A percentile compares a stretch with the other conserved stretches of the same genome.
phyloP scores from a whole-genome alignment of 1,284 basidiomycete genomes.

The Rhodotorula mucilaginosa region DNA sequence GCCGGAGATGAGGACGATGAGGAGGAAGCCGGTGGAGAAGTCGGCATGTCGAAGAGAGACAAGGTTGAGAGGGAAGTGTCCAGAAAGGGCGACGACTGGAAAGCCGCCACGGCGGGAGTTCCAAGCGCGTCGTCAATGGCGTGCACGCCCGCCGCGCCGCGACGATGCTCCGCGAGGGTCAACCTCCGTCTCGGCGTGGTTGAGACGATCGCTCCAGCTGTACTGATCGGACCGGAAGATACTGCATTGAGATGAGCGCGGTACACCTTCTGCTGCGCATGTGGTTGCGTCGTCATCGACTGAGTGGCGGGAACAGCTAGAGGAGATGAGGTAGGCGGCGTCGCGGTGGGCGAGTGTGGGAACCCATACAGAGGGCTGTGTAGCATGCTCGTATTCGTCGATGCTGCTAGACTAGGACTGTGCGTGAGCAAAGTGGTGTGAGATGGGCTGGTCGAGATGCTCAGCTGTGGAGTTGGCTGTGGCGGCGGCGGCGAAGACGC shows the following conservation, averaged over 20 bases:
- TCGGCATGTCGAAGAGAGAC: background rate
- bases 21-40: background rate
- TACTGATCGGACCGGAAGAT: slow-evolving; percentile 28
- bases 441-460: background rate
- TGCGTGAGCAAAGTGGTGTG: background rate
- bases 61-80: background rate
- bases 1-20: too few species aligned
- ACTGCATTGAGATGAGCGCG: background rate
- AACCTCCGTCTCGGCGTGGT: slow-evolving; percentile 15
- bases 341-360: background rate
- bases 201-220: background rate
- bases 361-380: background rate
- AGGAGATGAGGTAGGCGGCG: background rate
- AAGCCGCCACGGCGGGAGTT: background rate
- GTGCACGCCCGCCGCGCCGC: slow-evolving; percentile 15
- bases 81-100: background rate
- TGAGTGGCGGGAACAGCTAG: too few species aligned
- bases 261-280: too few species aligned
- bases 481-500: background rate
- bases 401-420: background rate
- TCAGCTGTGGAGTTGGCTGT: background rate
- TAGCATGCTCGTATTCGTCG: background rate
- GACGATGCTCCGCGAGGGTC: slow-evolving; percentile 35
- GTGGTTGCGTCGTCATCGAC: too few species aligned
- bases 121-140: slow-evolving; percentile 32